Percentiles rank a stretch among this genome's conserved stretches.
Evolutionary conservation across 805 yeast species (phyloP).

Genomic region (Yamadazyma phyllophila): DNA sequence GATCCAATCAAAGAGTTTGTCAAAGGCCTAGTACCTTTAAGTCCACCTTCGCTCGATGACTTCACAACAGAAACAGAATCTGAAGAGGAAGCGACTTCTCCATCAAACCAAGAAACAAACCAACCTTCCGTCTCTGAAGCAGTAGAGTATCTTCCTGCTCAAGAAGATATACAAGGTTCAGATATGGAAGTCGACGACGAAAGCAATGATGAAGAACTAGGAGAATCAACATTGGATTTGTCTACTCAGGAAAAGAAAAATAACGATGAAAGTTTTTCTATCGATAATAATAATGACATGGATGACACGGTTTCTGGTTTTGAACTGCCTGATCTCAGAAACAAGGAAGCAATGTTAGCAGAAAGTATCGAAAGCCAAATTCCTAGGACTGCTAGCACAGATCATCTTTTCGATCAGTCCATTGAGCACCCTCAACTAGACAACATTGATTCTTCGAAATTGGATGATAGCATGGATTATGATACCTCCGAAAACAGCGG

Average conservation of each 20-base stretch:
- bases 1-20: slow-evolving; percentile 11
- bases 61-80: slow-evolving; percentile 7
- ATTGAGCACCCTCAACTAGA: slow-evolving; percentile 2
- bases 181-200: too few species aligned
- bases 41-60: slow-evolving; percentile 8
- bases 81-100: slow-evolving; percentile 4
- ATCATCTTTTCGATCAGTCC: not conserved
- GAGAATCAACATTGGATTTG: too few species aligned
- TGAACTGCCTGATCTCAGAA: not conserved
- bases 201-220: too few species aligned
- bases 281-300: not conserved
- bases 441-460: not conserved
- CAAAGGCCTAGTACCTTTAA: slow-evolving; percentile 1
- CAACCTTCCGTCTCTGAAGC: not conserved
- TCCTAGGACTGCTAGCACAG: not conserved
- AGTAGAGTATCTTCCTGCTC: too few species aligned
- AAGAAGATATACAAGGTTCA: too few species aligned
- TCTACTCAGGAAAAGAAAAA: too few species aligned
- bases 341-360: not conserved
- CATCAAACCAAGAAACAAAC: not conserved
- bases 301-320: not conserved
- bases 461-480: not conserved
- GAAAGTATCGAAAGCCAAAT: not conserved
- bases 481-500: not conserved
- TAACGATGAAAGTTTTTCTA: too few species aligned